Evolutionary conservation across 1,284 basidiomycete genomes (phyloP), one percentile per base, ranked within the genome.

Genomic region (Fomes fomentarius): DNA sequence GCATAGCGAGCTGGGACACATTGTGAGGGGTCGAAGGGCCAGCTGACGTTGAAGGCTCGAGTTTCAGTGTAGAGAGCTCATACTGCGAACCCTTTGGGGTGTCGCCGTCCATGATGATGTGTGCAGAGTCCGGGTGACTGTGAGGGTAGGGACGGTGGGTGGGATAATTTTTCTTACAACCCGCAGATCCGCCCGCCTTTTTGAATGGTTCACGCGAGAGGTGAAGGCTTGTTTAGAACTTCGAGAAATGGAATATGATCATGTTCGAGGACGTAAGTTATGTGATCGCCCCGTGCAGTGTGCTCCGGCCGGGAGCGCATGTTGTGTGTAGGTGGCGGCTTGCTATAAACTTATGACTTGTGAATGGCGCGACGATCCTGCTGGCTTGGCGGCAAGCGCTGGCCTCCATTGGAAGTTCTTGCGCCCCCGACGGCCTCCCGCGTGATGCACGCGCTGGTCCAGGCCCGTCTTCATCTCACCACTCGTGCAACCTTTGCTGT

Each of bases 1-100:
- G 53, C 24, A 56, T 47, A 17, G 53, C 44, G 2, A 44, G 28
- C 11, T 45, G 43, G 19, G 59, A 58, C n/a, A 50, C 53, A 3
- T 39, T 39, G 11, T n/a, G n/a, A n/a, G 40, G 33, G 21, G 53
- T 48, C 30, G 48, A 41, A n/a, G 48, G 12, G 22, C n/a, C n/a
- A n/a, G n/a, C n/a, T n/a, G n/a, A n/a, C n/a, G n/a, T n/a, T n/a
- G n/a, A n/a, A 7, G 28, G 7, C 12, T 7, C 28, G 6, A 30
- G 28, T 30, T 37, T 45, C 21, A 56, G 22, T 5, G 46, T 45
- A 7, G 41, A 19, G 12, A 57, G 30, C 41, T 57, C 55, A 22
- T 52, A 52, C 7, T 28, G 19, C 15, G 25, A 31, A n/a, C 41
- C 24, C 10, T 17, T 14, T 1, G 24, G 17, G 7, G 50, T 25